A percentile compares a stretch with the other conserved stretches of the same genome.
phyloP scores from a whole-genome alignment of 2,329 filamentous ascomycete species.

The Exophiala sp. region DNA sequence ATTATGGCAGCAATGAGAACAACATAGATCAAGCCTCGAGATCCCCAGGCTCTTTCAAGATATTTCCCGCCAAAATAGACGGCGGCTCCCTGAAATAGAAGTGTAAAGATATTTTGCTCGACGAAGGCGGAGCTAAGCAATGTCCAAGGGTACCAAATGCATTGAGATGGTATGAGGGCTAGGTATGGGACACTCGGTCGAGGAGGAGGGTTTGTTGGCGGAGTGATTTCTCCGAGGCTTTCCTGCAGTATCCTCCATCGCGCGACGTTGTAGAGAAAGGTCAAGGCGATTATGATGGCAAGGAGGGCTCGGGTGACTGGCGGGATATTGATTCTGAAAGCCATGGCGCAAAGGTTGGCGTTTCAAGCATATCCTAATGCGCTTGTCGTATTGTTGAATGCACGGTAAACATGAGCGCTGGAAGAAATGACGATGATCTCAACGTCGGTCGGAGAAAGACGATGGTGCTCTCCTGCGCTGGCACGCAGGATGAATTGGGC shows the following conservation, averaged over 20 bases:
- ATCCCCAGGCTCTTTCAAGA: conserved; percentile 93
- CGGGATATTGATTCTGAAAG: conserved; percentile 83
- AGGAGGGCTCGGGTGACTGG: conserved; percentile 83
- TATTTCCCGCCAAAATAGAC: conserved; percentile 92
- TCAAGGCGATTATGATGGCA: conserved; percentile 69
- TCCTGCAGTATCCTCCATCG: conserved; percentile 57
- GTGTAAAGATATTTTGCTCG: conserved; percentile 87
- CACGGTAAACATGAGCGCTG: background rate
- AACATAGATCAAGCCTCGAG: conserved; percentile 87
- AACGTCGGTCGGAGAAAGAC: no score
- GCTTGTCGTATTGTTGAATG: background rate
- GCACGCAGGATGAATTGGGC: background rate
- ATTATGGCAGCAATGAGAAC: conserved; percentile 71
- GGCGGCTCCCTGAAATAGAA: conserved; percentile 71
- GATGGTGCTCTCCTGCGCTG: no score
- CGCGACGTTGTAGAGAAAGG: conserved; percentile 69
- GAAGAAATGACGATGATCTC: no score
- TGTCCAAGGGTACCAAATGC: conserved; percentile 89
- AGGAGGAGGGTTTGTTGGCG: conserved; percentile 42
- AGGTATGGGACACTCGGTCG: conserved; percentile 79
- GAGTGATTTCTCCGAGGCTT: conserved; percentile 39
- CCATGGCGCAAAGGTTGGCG: conserved; percentile 48
- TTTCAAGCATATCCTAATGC: conserved; percentile 7
- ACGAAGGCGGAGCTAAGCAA: conserved; percentile 81
- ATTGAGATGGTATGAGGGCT: conserved; percentile 77